Evolutionary conservation across 139 green algal genomes (phyloP).

Genomic region (Chlamydomonas sphaeroides): DNA sequence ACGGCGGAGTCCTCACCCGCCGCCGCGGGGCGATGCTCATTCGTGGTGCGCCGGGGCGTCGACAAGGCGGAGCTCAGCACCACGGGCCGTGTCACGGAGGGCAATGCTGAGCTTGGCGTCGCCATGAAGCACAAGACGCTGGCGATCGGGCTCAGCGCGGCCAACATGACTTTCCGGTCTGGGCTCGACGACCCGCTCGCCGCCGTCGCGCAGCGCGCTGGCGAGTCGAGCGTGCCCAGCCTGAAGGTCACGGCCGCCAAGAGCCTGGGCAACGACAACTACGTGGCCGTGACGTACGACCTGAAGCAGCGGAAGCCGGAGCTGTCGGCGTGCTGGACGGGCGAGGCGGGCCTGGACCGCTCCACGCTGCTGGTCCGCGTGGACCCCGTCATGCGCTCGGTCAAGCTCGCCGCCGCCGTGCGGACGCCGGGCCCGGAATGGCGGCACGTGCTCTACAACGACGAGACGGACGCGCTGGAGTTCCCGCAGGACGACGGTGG

Average conservation of each 20-base stretch:
- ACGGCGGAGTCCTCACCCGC: conserved; percentile 19
- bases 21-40: conserved; percentile 48
- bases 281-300: conserved; percentile 55
- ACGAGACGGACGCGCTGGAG: conserved; percentile 51
- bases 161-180: conserved; percentile 46
- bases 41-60: conserved; percentile 55
- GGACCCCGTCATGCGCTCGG: conserved; percentile 54
- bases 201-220: conserved; percentile 7
- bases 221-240: conserved; percentile 42
- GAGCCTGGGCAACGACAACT: conserved; percentile 47
- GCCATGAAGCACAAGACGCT: conserved; percentile 39
- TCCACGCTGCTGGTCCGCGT: conserved; percentile 52
- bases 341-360: conserved; percentile 47
- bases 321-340: conserved; percentile 53
- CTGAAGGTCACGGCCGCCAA: conserved; percentile 58
- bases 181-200: conserved; percentile 55
- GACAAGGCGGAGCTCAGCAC: conserved; percentile 45
- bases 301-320: conserved; percentile 54
- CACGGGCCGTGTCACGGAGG: conserved; percentile 49
- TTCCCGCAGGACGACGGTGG: conserved; percentile 47
- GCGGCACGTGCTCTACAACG: conserved; percentile 54
- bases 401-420: conserved; percentile 43
- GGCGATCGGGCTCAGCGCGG: conserved; percentile 51
- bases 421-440: conserved; percentile 44
- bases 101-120: conserved; percentile 47